Base-by-base conservation (phyloP, 2,329 filamentous ascomycete species). In the Elsinoe fawcettii region DNA sequence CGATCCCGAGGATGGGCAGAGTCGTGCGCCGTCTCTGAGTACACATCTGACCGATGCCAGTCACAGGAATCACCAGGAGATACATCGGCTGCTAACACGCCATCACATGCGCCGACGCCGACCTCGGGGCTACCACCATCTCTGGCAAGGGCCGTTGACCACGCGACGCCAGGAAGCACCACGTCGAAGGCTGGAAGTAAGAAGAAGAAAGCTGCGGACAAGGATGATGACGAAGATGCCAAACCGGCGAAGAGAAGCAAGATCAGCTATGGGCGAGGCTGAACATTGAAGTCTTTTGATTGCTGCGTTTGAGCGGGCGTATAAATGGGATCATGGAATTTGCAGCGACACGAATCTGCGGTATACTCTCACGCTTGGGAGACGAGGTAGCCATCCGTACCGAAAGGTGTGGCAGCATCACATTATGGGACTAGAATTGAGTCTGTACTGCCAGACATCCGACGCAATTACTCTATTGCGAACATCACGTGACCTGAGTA, bases 181-280 rank as follows among this genome's bases (percentile, higher is more conserved):
- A 65, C 67, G 5, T 67, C 65, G 36, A 74, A 71, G 51, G 62
- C 66, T 2, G 62, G 51, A 14, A 68, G 64, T 43, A 74, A 73
- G 57, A 77, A 77, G 69, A 76, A 76, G 67, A 66, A 71, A 53
- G 68, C 70, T 49, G 65, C 65, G 5, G 70, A 73, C 9, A 73
- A 74, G 55, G 75, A 77, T 27, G 75, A 77, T 5, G 75, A 77
- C 30, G 70, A 73, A 1, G 73, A 76, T 41, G 66, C 66, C 25
- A 77, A 76, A 64, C 66, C 70, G 2, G 64, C 64, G 36, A 78
- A 78, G 68, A 67, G 76, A 57, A 70, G 73, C 25, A 78, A 78
- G 67, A 77, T 78, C 53, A 74, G 72, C n/a, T 78, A 78, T 62
- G 73, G 72, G 18, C 65, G 75, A 55, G 75, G 77, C 53, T 75